Conservation (phyloP, 176 grass and related monocot species). For the Carex myosuroides region DNA sequence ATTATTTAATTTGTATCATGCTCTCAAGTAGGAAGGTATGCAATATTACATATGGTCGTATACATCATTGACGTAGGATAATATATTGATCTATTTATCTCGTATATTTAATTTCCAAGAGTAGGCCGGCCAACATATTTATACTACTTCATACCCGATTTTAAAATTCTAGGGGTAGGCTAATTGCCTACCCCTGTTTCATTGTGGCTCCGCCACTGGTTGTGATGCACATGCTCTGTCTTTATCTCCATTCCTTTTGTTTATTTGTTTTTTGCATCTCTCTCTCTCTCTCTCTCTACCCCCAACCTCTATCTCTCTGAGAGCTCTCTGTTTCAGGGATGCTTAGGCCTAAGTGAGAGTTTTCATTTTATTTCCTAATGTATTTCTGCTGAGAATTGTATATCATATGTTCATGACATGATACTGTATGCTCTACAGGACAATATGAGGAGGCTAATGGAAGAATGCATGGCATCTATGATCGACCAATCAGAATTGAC, state of each 20-base stretch:
- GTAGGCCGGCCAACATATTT: no score
- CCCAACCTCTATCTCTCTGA: neutral
- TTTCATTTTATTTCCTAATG: neutral
- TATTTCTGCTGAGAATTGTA: neutral
- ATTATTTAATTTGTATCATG: neutral
- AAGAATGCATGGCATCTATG: neutral
- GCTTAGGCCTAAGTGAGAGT: neutral
- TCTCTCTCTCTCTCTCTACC: conserved; percentile 2
- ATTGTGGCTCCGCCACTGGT: neutral
- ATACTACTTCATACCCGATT: no score
- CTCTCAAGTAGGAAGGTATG: neutral
- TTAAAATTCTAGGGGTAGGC: no score
- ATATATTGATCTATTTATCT: no score
- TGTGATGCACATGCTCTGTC: neutral
- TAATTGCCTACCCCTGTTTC: no score
- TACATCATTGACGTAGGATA: neutral
- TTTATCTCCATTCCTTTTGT: neutral
- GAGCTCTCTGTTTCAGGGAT: neutral
- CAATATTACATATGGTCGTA: neutral
- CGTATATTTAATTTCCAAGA: no score
- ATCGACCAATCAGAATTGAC: neutral
- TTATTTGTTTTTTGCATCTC: neutral
- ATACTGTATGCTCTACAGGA: neutral
- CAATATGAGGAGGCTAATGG: neutral
- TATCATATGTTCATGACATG: conserved; percentile 5